phyloP scores from a whole-genome alignment of 2,329 filamentous ascomycete genomes.

The Magnaporthiopsis rhizophila region DNA sequence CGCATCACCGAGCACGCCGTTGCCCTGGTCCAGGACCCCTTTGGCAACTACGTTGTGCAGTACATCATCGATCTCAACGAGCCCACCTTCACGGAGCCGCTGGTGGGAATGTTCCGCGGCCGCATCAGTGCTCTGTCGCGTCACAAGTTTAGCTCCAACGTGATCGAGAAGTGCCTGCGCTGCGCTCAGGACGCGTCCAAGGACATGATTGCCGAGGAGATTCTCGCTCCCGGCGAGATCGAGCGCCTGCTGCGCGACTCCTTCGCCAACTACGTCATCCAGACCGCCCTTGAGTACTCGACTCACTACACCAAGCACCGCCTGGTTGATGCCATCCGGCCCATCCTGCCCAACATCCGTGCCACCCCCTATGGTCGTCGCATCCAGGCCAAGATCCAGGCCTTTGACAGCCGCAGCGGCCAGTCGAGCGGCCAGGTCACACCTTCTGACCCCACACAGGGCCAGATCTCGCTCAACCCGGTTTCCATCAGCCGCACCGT shows the following conservation, averaged over 20 bases:
- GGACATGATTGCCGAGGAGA: conserved; percentile 77
- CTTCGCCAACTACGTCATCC: conserved; percentile 96
- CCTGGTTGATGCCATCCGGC: conserved; percentile 77
- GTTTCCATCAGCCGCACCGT: conserved; percentile 31
- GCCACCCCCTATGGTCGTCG: conserved; percentile 91
- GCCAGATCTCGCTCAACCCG: conserved; percentile 44
- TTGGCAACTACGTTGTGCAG: conserved; percentile 97
- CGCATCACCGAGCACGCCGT: conserved; percentile 87
- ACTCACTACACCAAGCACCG: conserved; percentile 64
- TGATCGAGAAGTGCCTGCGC: conserved; percentile 90
- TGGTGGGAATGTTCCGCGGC: conserved; percentile 73
- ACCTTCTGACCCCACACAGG: conserved; percentile 43
- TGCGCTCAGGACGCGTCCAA: conserved; percentile 69
- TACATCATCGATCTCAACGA: conserved; percentile 96
- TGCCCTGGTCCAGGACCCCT: conserved; percentile 87
- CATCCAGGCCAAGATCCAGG: conserved; percentile 79
- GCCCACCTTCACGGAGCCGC: conserved; percentile 75
- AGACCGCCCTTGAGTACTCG: conserved; percentile 85
- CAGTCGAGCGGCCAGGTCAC: conserved; percentile 39
- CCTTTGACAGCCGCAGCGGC: conserved; percentile 41
- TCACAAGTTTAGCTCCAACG: conserved; percentile 99
- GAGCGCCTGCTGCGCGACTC: conserved; percentile 85
- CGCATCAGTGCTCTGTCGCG: conserved; percentile 68
- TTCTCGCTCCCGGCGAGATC: conserved; percentile 65
- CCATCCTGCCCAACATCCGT: conserved; percentile 75